These are phyloP conservation scores for Euphorbia peplus DNA, from an alignment of 345 rosid species.

Conservation along the genomic window DNA sequence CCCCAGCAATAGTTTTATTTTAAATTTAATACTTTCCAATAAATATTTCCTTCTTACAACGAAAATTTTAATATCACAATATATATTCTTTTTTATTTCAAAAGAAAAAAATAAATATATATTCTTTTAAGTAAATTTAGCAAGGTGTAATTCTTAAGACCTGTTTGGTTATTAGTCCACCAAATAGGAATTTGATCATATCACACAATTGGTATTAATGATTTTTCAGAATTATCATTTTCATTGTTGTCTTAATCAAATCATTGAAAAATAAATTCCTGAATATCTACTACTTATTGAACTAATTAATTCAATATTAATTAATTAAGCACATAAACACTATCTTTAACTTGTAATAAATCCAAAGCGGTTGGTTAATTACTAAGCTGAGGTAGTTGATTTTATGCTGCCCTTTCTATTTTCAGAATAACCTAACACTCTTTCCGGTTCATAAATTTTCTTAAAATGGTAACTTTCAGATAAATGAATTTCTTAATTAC, in stretches of 20 bases:
- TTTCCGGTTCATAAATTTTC: slow-evolving; percentile 8
- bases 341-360: slow-evolving; percentile 3
- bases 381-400: background rate
- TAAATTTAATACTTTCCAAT: too few relatives aligned
- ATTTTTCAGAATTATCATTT: background rate
- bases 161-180: too few relatives aligned
- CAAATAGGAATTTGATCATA: too few relatives aligned
- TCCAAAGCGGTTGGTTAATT: slow-evolving; percentile 1
- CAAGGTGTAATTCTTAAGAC: too few relatives aligned
- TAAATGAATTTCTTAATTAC: background rate
- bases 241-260: slow-evolving; percentile 7
- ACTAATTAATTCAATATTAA: background rate
- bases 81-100: too few relatives aligned
- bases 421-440: slow-evolving; percentile 2
- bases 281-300: background rate
- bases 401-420: slow-evolving; percentile 9
- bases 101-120: too few relatives aligned
- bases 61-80: too few relatives aligned
- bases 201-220: too few relatives aligned
- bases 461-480: background rate
- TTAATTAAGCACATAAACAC: background rate
- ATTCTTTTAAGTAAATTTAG: too few relatives aligned
- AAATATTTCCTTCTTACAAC: too few relatives aligned
- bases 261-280: background rate
- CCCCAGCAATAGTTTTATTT: too few relatives aligned